These are phyloP conservation scores for Moelleriella libera DNA, from an alignment of 2,329 filamentous ascomycete species.

Conservation along the genomic window DNA sequence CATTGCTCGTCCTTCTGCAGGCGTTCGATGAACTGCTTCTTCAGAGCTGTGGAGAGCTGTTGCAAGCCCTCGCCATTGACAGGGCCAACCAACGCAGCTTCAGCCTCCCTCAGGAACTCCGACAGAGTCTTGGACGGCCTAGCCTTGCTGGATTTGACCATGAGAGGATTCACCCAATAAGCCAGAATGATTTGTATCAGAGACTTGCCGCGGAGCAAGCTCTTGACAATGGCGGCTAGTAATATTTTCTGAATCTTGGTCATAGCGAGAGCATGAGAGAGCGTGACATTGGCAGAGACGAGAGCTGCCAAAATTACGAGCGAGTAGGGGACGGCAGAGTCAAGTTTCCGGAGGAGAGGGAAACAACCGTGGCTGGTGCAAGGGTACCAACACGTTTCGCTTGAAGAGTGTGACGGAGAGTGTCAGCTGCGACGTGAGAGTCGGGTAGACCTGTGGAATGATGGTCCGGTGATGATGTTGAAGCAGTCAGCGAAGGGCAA, in stretches of 20 bases:
- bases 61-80: conserved; percentile 29
- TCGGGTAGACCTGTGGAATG: too few species aligned
- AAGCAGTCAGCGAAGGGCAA: too few species aligned
- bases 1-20: conserved; percentile 37
- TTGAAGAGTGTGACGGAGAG: too few species aligned
- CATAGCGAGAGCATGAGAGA: conserved; percentile 42
- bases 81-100: conserved; percentile 34
- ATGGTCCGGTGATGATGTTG: too few species aligned
- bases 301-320: conserved; percentile 1
- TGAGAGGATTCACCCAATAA: conserved; percentile 33
- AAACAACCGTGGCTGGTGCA: neutral
- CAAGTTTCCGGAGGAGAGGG: neutral
- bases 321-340: neutral
- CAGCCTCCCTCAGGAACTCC: conserved; percentile 44
- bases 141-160: conserved; percentile 14
- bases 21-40: conserved; percentile 38
- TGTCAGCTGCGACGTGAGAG: too few species aligned
- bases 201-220: conserved; percentile 43
- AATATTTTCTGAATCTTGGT: conserved; percentile 39
- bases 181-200: conserved; percentile 42
- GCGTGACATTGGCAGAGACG: conserved; percentile 23
- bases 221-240: conserved; percentile 39
- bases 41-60: conserved; percentile 33
- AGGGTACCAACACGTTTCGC: too few species aligned
- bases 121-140: conserved; percentile 18